Evolutionary conservation across 306 rosid species (phyloP).

Genomic region (Cicer yamashitae): DNA sequence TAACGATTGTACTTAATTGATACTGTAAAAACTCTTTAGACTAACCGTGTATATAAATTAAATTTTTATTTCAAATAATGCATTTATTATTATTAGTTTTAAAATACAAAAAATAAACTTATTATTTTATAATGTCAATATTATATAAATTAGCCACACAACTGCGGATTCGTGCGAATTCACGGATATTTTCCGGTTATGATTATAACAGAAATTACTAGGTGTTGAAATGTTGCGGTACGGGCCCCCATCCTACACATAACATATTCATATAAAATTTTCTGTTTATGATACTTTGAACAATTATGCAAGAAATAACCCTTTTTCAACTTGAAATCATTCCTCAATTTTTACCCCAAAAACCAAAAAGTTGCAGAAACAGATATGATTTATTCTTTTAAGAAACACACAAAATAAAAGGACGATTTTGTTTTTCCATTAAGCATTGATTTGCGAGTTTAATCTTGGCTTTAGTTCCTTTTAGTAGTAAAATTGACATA

Average conservation of each 20-base stretch:
- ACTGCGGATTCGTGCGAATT: too few relatives aligned
- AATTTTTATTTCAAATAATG: too few relatives aligned
- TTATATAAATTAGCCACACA: too few relatives aligned
- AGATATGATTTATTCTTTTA: background rate
- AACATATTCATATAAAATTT: constrained; percentile 2
- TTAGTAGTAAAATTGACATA: background rate
- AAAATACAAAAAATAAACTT: too few relatives aligned
- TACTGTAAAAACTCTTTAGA: too few relatives aligned
- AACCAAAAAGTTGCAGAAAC: background rate
- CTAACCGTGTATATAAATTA: too few relatives aligned
- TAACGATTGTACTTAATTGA: too few relatives aligned
- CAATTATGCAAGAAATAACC: constrained; percentile 46
- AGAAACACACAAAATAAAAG: background rate
- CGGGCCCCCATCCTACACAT: constrained; percentile 16
- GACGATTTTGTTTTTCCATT: background rate
- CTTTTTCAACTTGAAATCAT: constrained; percentile 43
- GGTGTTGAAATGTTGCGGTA: constrained; percentile 30
- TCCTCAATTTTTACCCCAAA: background rate
- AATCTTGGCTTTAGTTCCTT: constrained; percentile 26
- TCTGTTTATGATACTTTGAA: constrained; percentile 40
- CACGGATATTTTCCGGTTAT: background rate
- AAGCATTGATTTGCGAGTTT: background rate
- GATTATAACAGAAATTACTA: constrained; percentile 16
- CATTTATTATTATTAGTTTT: too few relatives aligned
- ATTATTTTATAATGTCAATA: too few relatives aligned